phyloP scores from a whole-genome alignment of 306 rosid species.

The Inga leiocalycina region DNA sequence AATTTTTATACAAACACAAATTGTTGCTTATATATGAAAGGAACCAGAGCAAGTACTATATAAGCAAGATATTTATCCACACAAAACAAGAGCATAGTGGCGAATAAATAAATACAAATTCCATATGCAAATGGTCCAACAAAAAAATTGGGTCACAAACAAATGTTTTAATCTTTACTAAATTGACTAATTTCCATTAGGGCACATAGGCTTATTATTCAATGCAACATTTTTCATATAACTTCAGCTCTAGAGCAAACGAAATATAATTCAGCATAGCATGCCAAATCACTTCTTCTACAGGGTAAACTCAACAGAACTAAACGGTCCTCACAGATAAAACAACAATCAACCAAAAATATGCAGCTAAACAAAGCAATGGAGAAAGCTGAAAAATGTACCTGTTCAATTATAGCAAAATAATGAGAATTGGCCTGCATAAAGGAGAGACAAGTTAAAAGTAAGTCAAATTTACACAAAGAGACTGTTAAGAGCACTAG shows the following conservation, averaged over 20 bases:
- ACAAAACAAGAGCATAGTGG: too few relatives aligned
- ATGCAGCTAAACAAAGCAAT: neutral
- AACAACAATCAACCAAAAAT: neutral
- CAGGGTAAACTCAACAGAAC: neutral
- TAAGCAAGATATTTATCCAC: neutral
- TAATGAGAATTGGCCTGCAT: conserved; percentile 82
- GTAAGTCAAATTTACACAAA: conserved; percentile 36
- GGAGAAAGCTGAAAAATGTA: conserved; percentile 34
- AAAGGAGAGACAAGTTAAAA: conserved; percentile 12
- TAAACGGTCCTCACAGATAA: neutral
- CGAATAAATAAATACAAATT: too few relatives aligned
- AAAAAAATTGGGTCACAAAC: too few relatives aligned
- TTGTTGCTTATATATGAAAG: too few relatives aligned
- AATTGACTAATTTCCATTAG: too few relatives aligned
- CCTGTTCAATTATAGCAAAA: conserved; percentile 78
- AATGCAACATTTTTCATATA: neutral
- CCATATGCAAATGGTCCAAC: too few relatives aligned
- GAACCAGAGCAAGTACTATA: neutral
- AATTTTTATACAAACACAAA: too few relatives aligned
- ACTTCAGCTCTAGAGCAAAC: neutral
- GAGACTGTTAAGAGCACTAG: neutral
- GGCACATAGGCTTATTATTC: neutral
- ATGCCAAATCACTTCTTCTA: neutral
- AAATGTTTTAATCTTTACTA: too few relatives aligned
- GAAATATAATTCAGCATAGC: neutral